Conservation (phyloP, 352 stramenopile genomes). For the Phytophthora idaei region DNA sequence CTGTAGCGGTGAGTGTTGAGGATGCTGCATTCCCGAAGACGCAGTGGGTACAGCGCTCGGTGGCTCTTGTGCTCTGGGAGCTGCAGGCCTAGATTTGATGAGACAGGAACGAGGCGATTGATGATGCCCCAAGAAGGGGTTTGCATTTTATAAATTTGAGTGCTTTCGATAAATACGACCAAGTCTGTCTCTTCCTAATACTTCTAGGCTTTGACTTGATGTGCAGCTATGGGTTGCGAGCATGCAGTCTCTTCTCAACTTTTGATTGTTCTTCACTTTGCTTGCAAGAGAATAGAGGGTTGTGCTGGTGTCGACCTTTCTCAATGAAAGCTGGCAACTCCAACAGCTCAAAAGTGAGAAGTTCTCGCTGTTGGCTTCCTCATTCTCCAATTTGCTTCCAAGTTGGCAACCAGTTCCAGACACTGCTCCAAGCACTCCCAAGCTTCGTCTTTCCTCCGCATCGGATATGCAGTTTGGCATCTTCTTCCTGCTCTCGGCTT, state of each 20-base stretch:
- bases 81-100: constrained; percentile 38
- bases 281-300: constrained; percentile 7
- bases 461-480: constrained; percentile 22
- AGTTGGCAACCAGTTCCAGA: constrained; percentile 22
- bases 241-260: constrained; percentile 3
- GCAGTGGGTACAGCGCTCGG: constrained; percentile 83
- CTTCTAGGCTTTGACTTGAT: background rate
- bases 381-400: constrained; percentile 40
- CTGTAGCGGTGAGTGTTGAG: constrained; percentile 72
- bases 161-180: constrained; percentile 9
- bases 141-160: constrained; percentile 20
- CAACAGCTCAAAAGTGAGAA: constrained; percentile 1
- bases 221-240: background rate
- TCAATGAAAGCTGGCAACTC: background rate
- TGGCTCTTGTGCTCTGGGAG: constrained; percentile 86
- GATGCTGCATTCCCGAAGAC: constrained; percentile 52
- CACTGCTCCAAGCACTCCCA: constrained; percentile 1
- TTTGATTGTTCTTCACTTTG: constrained; percentile 1
- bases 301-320: constrained; percentile 2
- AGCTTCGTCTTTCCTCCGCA: constrained; percentile 1
- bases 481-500: constrained; percentile 17
- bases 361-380: background rate
- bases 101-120: background rate
- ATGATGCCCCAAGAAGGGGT: background rate
- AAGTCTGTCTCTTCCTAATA: constrained; percentile 5